Evolutionary conservation across 2,329 filamentous ascomycete species (phyloP).

Genomic region (Nigrograna mackinnonii): DNA sequence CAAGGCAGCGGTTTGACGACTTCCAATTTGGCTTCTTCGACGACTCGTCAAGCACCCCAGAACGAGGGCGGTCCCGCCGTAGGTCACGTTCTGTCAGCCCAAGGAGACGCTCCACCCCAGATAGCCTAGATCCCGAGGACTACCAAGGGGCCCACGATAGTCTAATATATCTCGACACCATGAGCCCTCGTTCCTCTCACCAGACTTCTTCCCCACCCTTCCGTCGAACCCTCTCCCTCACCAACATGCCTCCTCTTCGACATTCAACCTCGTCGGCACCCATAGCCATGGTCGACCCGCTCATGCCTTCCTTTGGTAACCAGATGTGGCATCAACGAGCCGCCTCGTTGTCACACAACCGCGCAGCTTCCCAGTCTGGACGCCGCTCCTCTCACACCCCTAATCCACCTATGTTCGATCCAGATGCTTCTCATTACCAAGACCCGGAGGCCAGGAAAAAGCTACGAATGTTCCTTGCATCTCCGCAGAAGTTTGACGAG

Average conservation of each 20-base stretch:
- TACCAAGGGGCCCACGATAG: conserved; percentile 18
- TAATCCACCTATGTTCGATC: conserved; percentile 54
- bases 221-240: conserved; percentile 72
- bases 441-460: conserved; percentile 88
- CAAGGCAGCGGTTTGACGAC: conserved; percentile 33
- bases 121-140: conserved; percentile 12
- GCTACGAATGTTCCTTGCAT: conserved; percentile 82
- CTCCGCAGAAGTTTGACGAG: conserved; percentile 94
- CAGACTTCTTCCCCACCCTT: conserved; percentile 52
- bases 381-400: conserved; percentile 32
- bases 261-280: conserved; percentile 50
- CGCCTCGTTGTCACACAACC: conserved; percentile 22
- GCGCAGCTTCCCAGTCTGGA: conserved; percentile 26
- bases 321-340: conserved; percentile 34
- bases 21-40: conserved; percentile 33
- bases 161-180: conserved; percentile 30
- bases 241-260: conserved; percentile 66
- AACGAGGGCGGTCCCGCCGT: conserved; percentile 18
- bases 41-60: conserved; percentile 7
- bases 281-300: conserved; percentile 47
- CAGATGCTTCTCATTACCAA: conserved; percentile 80
- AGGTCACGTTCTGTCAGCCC: conserved; percentile 23
- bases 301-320: conserved; percentile 28
- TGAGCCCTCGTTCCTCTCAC: conserved; percentile 18
- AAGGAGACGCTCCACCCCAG: conserved; percentile 10